These are phyloP conservation scores for Plasmodium fragile DNA, from an alignment of 169 alveolate genomes.

Conservation along the genomic window DNA sequence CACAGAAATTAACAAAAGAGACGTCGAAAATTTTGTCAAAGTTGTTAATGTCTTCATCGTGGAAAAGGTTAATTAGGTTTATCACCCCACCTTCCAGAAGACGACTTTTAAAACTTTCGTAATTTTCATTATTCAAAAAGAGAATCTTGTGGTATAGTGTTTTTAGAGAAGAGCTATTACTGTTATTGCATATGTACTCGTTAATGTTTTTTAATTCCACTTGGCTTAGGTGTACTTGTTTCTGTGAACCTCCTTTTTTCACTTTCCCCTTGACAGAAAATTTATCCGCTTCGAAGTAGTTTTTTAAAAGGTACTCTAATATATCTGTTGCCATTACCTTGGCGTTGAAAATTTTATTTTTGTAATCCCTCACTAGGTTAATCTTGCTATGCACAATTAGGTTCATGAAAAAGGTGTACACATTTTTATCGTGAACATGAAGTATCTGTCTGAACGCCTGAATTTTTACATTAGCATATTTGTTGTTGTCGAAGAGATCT, in stretches of 20 bases:
- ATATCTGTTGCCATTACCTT: conserved; percentile 16
- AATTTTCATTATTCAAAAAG: conserved; percentile 47
- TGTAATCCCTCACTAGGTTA: conserved; percentile 11
- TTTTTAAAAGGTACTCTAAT: conserved; percentile 35
- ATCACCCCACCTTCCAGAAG: conserved; percentile 61
- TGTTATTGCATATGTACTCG: conserved; percentile 68
- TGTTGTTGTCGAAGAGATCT: conserved; percentile 66
- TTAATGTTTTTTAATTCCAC: conserved; percentile 30
- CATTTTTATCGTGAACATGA: conserved; percentile 31
- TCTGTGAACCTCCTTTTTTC: neutral
- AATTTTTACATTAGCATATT: conserved; percentile 62
- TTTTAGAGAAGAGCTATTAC: conserved; percentile 18
- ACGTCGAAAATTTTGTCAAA: conserved; percentile 72
- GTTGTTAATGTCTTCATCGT: conserved; percentile 60
- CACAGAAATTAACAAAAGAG: conserved; percentile 75
- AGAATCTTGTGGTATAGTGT: conserved; percentile 46
- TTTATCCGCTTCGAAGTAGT: conserved; percentile 11
- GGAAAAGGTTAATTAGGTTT: conserved; percentile 63
- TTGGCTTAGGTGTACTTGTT: neutral
- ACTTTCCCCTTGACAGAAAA: neutral
- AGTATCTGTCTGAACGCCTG: conserved; percentile 30
- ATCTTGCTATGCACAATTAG: conserved; percentile 48
- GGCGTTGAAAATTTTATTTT: conserved; percentile 50
- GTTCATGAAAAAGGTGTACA: conserved; percentile 45
- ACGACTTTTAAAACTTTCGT: conserved; percentile 45